Conservation (phyloP, 1,284 basidiomycete genomes). For the Malassezia yamatoensis region DNA sequence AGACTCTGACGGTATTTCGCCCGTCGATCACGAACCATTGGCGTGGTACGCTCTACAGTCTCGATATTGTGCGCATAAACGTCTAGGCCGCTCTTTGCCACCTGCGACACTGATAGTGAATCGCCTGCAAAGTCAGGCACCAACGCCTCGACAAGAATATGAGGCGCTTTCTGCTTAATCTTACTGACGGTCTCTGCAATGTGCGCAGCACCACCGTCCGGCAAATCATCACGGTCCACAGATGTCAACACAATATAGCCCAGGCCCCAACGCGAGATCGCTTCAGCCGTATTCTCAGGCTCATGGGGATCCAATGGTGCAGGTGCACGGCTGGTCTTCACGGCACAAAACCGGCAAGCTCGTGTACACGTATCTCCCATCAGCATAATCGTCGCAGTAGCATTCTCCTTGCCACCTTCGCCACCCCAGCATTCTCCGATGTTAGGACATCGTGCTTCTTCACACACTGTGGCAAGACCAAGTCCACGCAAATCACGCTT, state of each 20-base stretch:
- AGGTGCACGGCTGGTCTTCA: slow-evolving; percentile 82
- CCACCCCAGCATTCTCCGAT: slow-evolving; percentile 99
- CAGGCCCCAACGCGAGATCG: slow-evolving; percentile 92
- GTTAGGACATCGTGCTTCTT: slow-evolving; percentile 97
- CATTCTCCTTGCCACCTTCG: slow-evolving; percentile 60
- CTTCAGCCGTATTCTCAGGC: slow-evolving; percentile 95
- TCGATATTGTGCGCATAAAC: slow-evolving; percentile 98
- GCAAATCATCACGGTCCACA: slow-evolving; percentile 90
- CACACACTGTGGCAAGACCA: slow-evolving; percentile 87
- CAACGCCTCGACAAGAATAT: slow-evolving; percentile 90
- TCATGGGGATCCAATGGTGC: slow-evolving; percentile 90
- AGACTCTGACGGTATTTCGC: slow-evolving; percentile 86
- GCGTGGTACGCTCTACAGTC: slow-evolving; percentile 84
- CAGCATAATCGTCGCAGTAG: slow-evolving; percentile 85
- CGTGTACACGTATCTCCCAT: slow-evolving; percentile 99
- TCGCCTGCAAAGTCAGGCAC: slow-evolving; percentile 87
- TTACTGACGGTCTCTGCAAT: slow-evolving; percentile 88
- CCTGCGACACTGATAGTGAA: slow-evolving; percentile 63
- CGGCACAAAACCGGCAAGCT: slow-evolving; percentile 92
- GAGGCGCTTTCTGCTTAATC: slow-evolving; percentile 87
- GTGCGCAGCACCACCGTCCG: slow-evolving; percentile 82
- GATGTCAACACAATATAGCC: slow-evolving; percentile 96
- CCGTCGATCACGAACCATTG: slow-evolving; percentile 84
- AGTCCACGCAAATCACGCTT: slow-evolving; percentile 90
- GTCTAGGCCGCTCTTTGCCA: slow-evolving; percentile 84